Evolutionary conservation across 352 stramenopile genomes (phyloP), one percentile per base, ranked within the genome.

Genomic region (Globisporangium emineosum): DNA sequence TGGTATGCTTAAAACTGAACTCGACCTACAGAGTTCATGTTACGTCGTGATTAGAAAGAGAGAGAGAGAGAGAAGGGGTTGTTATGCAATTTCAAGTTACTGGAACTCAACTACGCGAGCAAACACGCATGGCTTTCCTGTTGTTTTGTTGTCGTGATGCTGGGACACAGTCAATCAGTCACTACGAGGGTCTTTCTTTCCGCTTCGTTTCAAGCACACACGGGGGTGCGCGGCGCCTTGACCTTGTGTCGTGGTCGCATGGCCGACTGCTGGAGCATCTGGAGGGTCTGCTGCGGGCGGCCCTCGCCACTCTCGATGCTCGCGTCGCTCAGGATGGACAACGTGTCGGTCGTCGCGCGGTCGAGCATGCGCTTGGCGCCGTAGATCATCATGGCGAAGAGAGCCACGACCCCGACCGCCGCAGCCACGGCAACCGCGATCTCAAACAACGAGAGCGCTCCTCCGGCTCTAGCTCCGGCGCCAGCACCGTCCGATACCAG

Each of bases 341-440:
- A 56, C 13, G 3, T 9, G 10, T 19, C 43, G 23, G 12, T 10
- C 21, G 27, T 37, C 2, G n/a, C 10, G n/a, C 60, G 19, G 12
- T 57, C 23, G 1, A 56, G 0, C 30, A 23, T 17, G 8, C 60
- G 60, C 13, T 47, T 66, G 19, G 40, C 27, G 15, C 51, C 21
- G 19, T 55, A 45, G 12, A 35, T 42, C n/a, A 37, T 23, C 5
- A 52, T 32, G 37, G 42, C 51, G 42, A 66, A 60, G 7, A 66
- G 25, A 17, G 60, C 10, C 37, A 56, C 40, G 29, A 50, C 15
- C 0, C 51, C 60, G 37, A 61, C 40, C 3, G 42, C 40, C 2
- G 52, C 60, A 5, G 60, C 40, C 27, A 54, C n/a, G 29, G 51
- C 51, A 13, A 66, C 10, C 29, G 21, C 52, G 3, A 42, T 27